phyloP scores from a whole-genome alignment of 805 yeast species.

The Metschnikowia drakensbergensis region DNA sequence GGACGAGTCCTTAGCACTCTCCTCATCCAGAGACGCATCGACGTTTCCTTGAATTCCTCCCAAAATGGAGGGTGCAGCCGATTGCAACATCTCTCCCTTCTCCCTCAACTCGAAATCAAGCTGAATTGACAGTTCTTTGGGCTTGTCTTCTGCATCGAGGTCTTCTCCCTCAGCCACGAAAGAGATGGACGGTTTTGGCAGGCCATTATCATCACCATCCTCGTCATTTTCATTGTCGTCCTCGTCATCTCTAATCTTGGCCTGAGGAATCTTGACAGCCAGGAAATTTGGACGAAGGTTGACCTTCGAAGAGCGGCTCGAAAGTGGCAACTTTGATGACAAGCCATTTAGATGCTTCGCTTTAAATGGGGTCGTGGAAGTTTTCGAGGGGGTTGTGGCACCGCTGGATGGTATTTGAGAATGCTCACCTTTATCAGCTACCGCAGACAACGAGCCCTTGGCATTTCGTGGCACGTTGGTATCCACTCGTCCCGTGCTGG shows the following conservation, averaged over 20 bases:
- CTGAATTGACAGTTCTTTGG: background rate
- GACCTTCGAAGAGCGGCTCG: constrained; percentile 32
- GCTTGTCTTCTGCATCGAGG: constrained; percentile 14
- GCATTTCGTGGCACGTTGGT: background rate
- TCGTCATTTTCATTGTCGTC: constrained; percentile 41
- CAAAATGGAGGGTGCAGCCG: constrained; percentile 5
- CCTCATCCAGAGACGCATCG: constrained; percentile 1
- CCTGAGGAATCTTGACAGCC: constrained; percentile 67
- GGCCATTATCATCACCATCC: constrained; percentile 13
- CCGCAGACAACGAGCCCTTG: background rate
- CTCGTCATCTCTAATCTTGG: constrained; percentile 64
- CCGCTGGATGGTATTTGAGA: background rate
- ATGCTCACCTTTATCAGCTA: background rate
- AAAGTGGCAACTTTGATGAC: constrained; percentile 23
- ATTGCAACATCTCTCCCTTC: background rate
- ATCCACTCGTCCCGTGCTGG: background rate
- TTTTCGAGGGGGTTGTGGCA: background rate
- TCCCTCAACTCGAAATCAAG: background rate
- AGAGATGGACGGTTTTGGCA: constrained; percentile 52
- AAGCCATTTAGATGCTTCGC: constrained; percentile 3
- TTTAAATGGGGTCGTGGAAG: constrained; percentile 2
- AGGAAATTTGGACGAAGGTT: constrained; percentile 59
- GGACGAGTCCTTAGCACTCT: background rate
- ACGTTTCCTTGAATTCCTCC: constrained; percentile 1
- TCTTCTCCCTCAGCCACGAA: constrained; percentile 48